A percentile compares a stretch with the other conserved stretches of the same genome.
These are phyloP conservation scores for Krasilnikovozyma curviuscula DNA, from an alignment of 768 basidiomycete genomes.

Conservation along the genomic window DNA sequence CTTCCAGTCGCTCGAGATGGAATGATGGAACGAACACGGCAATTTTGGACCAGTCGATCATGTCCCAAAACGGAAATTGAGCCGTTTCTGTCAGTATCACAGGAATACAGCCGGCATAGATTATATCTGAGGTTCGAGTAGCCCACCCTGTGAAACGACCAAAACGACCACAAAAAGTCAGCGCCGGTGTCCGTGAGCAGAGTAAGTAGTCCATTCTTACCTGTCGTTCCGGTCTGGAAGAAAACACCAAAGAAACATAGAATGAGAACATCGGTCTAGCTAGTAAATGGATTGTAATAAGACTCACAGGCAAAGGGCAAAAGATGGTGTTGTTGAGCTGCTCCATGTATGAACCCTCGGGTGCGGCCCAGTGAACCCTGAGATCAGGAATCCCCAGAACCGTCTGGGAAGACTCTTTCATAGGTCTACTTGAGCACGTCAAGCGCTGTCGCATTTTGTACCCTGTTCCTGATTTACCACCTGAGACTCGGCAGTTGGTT, in stretches of 20 bases:
- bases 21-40: slow-evolving; percentile 26
- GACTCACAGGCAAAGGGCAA: slow-evolving; percentile 24
- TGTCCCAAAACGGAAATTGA: slow-evolving; percentile 27
- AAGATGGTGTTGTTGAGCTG: slow-evolving; percentile 22
- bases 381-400: neutral
- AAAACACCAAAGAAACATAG: neutral
- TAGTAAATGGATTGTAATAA: slow-evolving; percentile 8
- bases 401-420: slow-evolving; percentile 12
- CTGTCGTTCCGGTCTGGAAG: neutral
- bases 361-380: slow-evolving; percentile 17
- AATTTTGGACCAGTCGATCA: slow-evolving; percentile 29
- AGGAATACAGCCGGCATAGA: slow-evolving; percentile 31
- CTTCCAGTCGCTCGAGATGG: slow-evolving; percentile 27
- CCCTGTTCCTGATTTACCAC: slow-evolving; percentile 28
- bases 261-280: no score
- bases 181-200: no score
- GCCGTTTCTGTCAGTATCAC: slow-evolving; percentile 29
- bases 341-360: slow-evolving; percentile 22
- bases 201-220: no score
- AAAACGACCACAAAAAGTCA: no score
- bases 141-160: slow-evolving; percentile 28
- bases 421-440: slow-evolving; percentile 21
- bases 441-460: slow-evolving; percentile 20
- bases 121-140: slow-evolving; percentile 27
- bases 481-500: no score